Evolutionary conservation across 768 basidiomycete species (phyloP).

Genomic region (Phlegmacium glaucopus): DNA sequence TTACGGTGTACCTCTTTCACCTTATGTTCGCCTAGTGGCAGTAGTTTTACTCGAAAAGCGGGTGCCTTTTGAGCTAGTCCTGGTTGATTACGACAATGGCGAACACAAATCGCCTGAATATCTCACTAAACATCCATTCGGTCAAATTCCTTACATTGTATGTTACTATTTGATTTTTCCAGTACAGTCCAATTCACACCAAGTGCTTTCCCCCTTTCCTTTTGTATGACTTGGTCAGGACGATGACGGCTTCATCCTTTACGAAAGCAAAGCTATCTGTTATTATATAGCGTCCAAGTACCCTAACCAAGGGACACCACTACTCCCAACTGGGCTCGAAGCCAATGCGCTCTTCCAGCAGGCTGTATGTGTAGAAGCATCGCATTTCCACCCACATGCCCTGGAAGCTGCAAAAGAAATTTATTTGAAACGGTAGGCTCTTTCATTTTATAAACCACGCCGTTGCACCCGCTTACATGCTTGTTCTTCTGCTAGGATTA

Average conservation of each 20-base stretch:
- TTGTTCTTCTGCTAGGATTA: slow-evolving; percentile 13
- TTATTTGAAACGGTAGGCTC: slow-evolving; percentile 30
- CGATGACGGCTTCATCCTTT: slow-evolving; percentile 13
- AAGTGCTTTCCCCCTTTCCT: too few species aligned
- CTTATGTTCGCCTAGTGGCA: slow-evolving; percentile 50
- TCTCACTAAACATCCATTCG: slow-evolving; percentile 57
- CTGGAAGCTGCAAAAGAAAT: slow-evolving; percentile 35
- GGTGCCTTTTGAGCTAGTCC: slow-evolving; percentile 49
- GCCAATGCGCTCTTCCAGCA: slow-evolving; percentile 33
- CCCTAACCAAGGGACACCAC: slow-evolving; percentile 33
- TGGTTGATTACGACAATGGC: slow-evolving; percentile 36
- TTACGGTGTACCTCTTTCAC: slow-evolving; percentile 33
- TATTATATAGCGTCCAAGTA: slow-evolving; percentile 52
- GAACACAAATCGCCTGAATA: slow-evolving; percentile 45
- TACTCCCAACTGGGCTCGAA: slow-evolving; percentile 33
- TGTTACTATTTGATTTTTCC: slow-evolving; percentile 6
- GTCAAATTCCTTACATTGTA: slow-evolving; percentile 55
- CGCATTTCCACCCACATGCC: slow-evolving; percentile 43
- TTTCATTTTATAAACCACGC: too few species aligned
- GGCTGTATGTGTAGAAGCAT: slow-evolving; percentile 36
- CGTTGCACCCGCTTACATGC: neutral
- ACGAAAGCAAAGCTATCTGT: slow-evolving; percentile 28
- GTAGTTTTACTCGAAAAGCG: slow-evolving; percentile 49
- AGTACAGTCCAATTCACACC: too few species aligned
- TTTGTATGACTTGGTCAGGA: slow-evolving; percentile 1